Evolutionary conservation across 805 yeast species (phyloP).

Genomic region (Alloascoidea africana): DNA sequence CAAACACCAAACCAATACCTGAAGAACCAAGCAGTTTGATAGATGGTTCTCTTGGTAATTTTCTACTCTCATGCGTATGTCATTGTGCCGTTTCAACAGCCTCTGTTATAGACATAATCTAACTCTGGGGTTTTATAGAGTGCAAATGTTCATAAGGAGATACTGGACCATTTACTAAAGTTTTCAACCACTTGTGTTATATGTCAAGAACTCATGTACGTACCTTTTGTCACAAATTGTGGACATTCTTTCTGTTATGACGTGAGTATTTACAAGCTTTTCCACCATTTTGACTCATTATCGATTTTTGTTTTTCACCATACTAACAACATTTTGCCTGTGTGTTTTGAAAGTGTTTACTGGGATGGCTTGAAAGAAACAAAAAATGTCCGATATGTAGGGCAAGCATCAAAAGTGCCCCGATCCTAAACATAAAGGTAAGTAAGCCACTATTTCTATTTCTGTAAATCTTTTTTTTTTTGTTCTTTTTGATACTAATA

Average conservation of each 20-base stretch:
- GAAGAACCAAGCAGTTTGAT: too few species aligned
- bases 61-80: too few species aligned
- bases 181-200: slow-evolving; percentile 32
- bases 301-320: too few species aligned
- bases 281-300: too few species aligned
- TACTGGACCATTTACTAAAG: background rate
- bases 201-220: slow-evolving; percentile 55
- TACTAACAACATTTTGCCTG: too few species aligned
- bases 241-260: slow-evolving; percentile 67
- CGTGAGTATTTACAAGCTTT: slow-evolving; percentile 4
- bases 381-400: slow-evolving; percentile 62
- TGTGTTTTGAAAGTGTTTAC: slow-evolving; percentile 24
- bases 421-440: slow-evolving; percentile 23
- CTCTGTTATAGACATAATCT: background rate
- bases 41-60: too few species aligned
- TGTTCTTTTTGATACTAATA: too few species aligned
- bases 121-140: background rate
- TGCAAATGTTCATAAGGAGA: background rate
- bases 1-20: too few species aligned
- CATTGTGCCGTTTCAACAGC: too few species aligned
- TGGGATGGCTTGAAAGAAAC: slow-evolving; percentile 42
- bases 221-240: slow-evolving; percentile 48
- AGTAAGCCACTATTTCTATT: background rate
- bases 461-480: too few species aligned
- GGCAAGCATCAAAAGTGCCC: slow-evolving; percentile 27